Conservation (phyloP, 257 asterid genomes). For the Agastache rugosa region DNA sequence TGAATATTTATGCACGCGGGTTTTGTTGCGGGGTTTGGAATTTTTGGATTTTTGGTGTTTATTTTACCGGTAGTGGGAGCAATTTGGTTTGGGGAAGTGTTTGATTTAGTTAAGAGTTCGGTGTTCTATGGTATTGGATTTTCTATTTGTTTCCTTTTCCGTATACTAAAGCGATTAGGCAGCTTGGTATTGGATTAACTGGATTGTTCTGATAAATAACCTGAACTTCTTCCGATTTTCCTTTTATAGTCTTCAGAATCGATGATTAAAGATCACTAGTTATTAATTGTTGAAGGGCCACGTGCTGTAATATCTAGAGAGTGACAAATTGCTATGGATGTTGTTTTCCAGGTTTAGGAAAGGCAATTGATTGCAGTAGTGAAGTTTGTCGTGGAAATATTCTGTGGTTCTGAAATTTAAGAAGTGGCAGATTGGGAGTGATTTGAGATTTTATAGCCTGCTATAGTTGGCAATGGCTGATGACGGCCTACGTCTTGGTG, state of each 20-base stretch:
- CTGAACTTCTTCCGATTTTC: constrained; percentile 5
- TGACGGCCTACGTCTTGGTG: constrained; percentile 74
- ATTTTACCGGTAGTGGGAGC: constrained; percentile 15
- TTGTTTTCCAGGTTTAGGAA: constrained; percentile 47
- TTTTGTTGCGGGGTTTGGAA: constrained; percentile 9
- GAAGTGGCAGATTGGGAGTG: constrained; percentile 32
- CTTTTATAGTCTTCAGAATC: neutral
- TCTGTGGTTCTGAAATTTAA: constrained; percentile 30
- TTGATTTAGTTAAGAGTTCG: constrained; percentile 16
- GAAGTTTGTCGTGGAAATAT: constrained; percentile 24
- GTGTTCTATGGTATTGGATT: constrained; percentile 17
- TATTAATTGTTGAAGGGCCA: neutral
- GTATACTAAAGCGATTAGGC: constrained; percentile 12
- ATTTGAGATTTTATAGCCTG: constrained; percentile 30
- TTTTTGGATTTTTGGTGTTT: constrained; percentile 12
- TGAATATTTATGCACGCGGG: neutral
- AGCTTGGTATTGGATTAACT: constrained; percentile 12
- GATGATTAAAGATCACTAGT: constrained; percentile 25
- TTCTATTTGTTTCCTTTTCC: neutral
- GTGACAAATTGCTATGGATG: constrained; percentile 26
- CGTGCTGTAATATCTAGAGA: constrained; percentile 3
- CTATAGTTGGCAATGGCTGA: constrained; percentile 73
- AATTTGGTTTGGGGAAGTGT: constrained; percentile 17
- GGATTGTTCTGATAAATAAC: constrained; percentile 5
- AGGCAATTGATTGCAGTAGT: constrained; percentile 36